A percentile compares a stretch with the other conserved stretches of the same genome.
These are phyloP conservation scores for Dioszegia hungarica DNA, from an alignment of 768 basidiomycete species.

Conservation along the genomic window DNA sequence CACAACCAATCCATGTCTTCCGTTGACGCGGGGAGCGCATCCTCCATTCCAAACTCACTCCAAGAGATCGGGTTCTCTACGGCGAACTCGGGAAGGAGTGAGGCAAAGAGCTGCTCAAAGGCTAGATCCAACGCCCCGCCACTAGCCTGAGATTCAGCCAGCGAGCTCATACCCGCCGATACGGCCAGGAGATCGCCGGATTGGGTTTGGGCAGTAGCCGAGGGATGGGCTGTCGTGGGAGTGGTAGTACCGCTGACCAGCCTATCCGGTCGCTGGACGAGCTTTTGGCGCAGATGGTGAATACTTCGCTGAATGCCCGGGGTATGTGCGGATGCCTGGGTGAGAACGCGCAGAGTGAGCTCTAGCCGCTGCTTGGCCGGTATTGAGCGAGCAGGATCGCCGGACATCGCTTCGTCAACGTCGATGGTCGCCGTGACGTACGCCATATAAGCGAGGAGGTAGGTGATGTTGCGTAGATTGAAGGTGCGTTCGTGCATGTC, in stretches of 20 bases:
- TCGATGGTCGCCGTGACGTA: constrained; percentile 9
- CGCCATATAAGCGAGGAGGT: constrained; percentile 12
- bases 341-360: constrained; percentile 5
- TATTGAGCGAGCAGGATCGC: not conserved
- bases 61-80: not conserved
- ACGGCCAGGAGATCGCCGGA: not conserved
- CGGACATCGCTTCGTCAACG: constrained; percentile 2
- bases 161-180: not conserved
- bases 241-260: not conserved
- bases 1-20: not conserved
- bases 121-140: not conserved
- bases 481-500: constrained; percentile 3
- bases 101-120: not conserved
- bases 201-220: not conserved
- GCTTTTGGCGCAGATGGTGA: constrained; percentile 3
- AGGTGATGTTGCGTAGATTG: constrained; percentile 4
- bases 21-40: not conserved
- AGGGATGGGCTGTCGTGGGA: not conserved
- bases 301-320: constrained; percentile 10
- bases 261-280: not conserved
- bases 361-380: not conserved
- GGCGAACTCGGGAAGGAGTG: not conserved
- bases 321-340: constrained; percentile 6
- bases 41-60: not conserved
- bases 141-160: not conserved